phyloP scores from a whole-genome alignment of 768 basidiomycete genomes.

The Paxillus ammoniavirescens region DNA sequence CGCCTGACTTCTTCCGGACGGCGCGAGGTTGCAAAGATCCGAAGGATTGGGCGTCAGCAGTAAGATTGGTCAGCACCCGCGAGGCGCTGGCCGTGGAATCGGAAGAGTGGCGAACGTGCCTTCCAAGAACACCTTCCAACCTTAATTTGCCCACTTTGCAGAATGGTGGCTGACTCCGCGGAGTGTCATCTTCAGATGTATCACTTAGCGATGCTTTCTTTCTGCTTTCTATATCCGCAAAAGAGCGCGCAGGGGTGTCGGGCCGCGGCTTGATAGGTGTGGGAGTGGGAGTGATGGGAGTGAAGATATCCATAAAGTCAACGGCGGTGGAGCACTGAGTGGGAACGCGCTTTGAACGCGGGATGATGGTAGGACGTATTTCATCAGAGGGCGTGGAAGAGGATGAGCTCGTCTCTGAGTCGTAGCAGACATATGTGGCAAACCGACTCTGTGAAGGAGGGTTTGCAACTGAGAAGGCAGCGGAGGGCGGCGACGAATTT shows the following conservation, averaged over 20 bases:
- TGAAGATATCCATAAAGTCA: slow-evolving; percentile 27
- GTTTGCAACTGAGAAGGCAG: slow-evolving; percentile 4
- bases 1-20: slow-evolving; percentile 91
- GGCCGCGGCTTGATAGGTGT: slow-evolving; percentile 25
- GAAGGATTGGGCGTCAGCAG: background rate
- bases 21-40: slow-evolving; percentile 33
- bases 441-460: slow-evolving; percentile 4
- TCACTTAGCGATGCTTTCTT: slow-evolving; percentile 20
- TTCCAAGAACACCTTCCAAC: slow-evolving; percentile 21
- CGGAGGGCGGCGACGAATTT: background rate
- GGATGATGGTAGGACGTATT: slow-evolving; percentile 32
- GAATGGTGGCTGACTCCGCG: slow-evolving; percentile 17
- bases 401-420: slow-evolving; percentile 35
- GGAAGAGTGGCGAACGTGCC: slow-evolving; percentile 22
- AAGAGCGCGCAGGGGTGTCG: slow-evolving; percentile 7
- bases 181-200: slow-evolving; percentile 29
- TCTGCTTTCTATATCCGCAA: slow-evolving; percentile 13
- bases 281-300: slow-evolving; percentile 43
- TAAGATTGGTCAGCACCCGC: background rate
- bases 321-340: slow-evolving; percentile 24
- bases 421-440: slow-evolving; percentile 12
- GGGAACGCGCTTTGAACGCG: slow-evolving; percentile 38
- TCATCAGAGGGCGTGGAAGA: slow-evolving; percentile 38
- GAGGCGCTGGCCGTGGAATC: slow-evolving; percentile 12
- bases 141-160: slow-evolving; percentile 21